Evolutionary conservation across 164 flowering plant genomes (phyloP).

Genomic region (Piper longum): DNA sequence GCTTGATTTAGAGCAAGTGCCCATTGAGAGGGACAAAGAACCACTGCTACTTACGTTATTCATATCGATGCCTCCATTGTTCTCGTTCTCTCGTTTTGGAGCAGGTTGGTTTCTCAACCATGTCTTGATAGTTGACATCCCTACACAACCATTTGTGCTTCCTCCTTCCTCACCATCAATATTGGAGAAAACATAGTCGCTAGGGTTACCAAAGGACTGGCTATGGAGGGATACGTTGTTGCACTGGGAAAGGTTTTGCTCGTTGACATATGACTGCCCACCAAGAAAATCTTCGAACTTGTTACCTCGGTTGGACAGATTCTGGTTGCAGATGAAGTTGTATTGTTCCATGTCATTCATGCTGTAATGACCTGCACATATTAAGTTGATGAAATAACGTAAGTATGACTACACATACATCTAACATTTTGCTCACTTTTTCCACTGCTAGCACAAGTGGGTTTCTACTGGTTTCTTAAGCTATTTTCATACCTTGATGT

Average conservation of each 20-base stretch:
- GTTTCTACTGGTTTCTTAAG: not conserved
- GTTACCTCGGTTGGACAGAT: slow-evolving; percentile 33
- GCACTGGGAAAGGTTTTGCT: slow-evolving; percentile 12
- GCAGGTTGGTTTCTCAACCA: slow-evolving; percentile 76
- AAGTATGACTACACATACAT: not conserved
- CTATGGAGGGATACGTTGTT: slow-evolving; percentile 2
- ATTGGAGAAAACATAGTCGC: slow-evolving; percentile 23
- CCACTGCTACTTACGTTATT: slow-evolving; percentile 9
- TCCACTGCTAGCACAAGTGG: not conserved
- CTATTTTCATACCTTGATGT: slow-evolving; percentile 31
- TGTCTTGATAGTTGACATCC: slow-evolving; percentile 80
- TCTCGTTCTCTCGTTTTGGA: slow-evolving; percentile 14
- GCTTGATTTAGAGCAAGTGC: slow-evolving; percentile 41
- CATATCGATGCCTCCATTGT: not conserved
- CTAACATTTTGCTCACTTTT: not conserved
- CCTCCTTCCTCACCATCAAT: not conserved
- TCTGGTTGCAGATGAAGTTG: slow-evolving; percentile 33
- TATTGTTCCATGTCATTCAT: slow-evolving; percentile 14
- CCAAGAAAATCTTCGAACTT: slow-evolving; percentile 89
- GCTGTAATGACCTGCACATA: slow-evolving; percentile 50
- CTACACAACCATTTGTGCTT: slow-evolving; percentile 25
- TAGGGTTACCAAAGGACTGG: slow-evolving; percentile 8
- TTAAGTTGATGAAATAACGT: slow-evolving; percentile 3
- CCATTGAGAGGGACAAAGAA: slow-evolving; percentile 56
- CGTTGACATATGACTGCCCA: slow-evolving; percentile 31